phyloP scores from a whole-genome alignment of 176 grass and related monocot genomes.

The Guadua angustifolia region DNA sequence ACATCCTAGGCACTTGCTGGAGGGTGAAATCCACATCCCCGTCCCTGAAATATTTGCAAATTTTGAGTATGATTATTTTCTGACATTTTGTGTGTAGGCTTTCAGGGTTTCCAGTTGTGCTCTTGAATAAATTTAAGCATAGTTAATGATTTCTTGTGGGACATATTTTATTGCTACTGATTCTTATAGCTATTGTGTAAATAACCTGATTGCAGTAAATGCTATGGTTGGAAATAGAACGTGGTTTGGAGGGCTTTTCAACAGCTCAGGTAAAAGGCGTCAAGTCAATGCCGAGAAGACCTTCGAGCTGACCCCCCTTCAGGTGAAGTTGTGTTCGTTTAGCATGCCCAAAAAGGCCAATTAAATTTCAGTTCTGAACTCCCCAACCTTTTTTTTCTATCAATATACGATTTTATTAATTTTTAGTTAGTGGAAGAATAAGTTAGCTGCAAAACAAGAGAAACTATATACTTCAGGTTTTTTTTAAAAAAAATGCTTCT shows the following conservation, averaged over 20 bases:
- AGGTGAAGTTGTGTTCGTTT: slow-evolving; percentile 54
- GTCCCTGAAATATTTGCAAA: background rate
- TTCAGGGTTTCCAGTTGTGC: background rate
- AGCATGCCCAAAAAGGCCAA: background rate
- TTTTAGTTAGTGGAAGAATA: background rate
- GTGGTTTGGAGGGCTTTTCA: slow-evolving; percentile 93
- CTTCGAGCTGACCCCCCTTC: slow-evolving; percentile 59
- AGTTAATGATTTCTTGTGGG: background rate
- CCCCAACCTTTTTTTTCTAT: background rate
- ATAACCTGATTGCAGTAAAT: slow-evolving; percentile 53
- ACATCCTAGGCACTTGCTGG: background rate
- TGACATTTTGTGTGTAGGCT: slow-evolving; percentile 4
- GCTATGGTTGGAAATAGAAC: slow-evolving; percentile 87
- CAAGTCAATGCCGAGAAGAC: slow-evolving; percentile 53
- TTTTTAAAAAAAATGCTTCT: too few relatives aligned
- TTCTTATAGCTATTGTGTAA: background rate
- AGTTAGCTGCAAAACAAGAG: background rate
- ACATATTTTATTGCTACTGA: background rate
- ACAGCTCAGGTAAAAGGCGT: slow-evolving; percentile 63
- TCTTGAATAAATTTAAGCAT: background rate
- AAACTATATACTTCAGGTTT: too few relatives aligned
- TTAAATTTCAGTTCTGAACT: background rate
- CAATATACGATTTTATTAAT: background rate
- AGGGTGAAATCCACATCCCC: background rate
- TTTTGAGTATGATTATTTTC: background rate